A percentile compares a stretch with the other conserved stretches of the same genome.
phyloP scores from a whole-genome alignment of 225 moss, liverwort and hornwort genomes.

The Marchantia paleacea region DNA sequence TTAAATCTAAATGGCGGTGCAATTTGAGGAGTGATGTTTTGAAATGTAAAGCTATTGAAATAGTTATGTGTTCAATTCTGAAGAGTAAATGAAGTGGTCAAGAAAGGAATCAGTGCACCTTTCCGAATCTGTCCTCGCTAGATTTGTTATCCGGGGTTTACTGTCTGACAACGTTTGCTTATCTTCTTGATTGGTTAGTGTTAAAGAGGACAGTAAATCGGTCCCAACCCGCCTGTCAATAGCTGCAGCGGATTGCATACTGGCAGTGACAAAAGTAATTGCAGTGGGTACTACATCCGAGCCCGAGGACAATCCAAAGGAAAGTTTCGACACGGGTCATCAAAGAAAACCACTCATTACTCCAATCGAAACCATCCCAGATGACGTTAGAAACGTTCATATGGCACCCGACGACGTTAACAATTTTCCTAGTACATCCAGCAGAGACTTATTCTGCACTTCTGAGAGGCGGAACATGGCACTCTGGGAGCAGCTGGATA shows the following conservation, averaged over 20 bases:
- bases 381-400: constrained; percentile 6
- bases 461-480: constrained; percentile 45
- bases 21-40: background rate
- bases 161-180: background rate
- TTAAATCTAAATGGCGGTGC: background rate
- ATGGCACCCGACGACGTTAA: constrained; percentile 5
- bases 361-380: constrained; percentile 28
- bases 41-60: background rate
- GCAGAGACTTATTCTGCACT: constrained; percentile 29
- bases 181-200: constrained; percentile 45
- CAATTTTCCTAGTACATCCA: constrained; percentile 38
- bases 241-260: constrained; percentile 82
- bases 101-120: background rate
- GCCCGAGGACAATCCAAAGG: constrained; percentile 29
- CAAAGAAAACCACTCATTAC: constrained; percentile 36
- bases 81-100: background rate
- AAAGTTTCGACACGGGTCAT: constrained; percentile 34
- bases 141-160: background rate
- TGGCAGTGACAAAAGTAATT: constrained; percentile 66
- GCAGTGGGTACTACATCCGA: constrained; percentile 47
- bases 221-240: constrained; percentile 81
- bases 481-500: constrained; percentile 83
- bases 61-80: background rate
- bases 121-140: no score
- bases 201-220: constrained; percentile 63